Conservation (phyloP, 192 early-diverging fungal genomes). For the Funneliformis geosporum region DNA sequence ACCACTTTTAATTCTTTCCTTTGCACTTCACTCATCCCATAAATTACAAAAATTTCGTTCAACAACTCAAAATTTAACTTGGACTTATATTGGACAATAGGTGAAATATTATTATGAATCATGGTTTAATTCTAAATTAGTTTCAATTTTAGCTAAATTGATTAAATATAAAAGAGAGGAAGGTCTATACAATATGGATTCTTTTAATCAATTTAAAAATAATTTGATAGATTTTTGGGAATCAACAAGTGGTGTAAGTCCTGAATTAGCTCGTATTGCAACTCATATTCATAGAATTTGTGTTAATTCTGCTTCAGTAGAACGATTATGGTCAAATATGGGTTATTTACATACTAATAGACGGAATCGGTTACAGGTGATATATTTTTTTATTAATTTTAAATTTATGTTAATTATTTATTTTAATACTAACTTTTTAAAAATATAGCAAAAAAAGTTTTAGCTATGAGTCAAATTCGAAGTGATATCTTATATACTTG, state of each 20-base stretch:
- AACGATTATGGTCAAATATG: neutral
- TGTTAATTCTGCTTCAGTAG: neutral
- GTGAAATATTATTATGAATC: constrained; percentile 20
- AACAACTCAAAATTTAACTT: neutral
- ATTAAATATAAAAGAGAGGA: neutral
- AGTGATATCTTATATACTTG: too few species aligned
- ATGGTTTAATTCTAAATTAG: neutral
- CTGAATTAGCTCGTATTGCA: neutral
- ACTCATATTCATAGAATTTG: neutral
- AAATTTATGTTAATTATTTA: too few species aligned
- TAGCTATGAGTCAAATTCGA: too few species aligned
- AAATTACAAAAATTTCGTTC: neutral
- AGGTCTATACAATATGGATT: constrained; percentile 17
- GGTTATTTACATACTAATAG: neutral
- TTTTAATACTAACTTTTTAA: too few species aligned
- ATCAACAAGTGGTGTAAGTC: neutral
- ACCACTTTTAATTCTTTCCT: neutral
- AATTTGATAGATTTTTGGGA: constrained; percentile 15
- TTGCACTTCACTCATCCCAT: neutral
- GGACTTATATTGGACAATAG: constrained; percentile 2
- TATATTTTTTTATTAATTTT: neutral
- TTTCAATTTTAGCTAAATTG: neutral
- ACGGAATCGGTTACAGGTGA: neutral
- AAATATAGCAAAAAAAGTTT: too few species aligned
- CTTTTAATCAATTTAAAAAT: constrained; percentile 11